phyloP scores from a whole-genome alignment of 1,139 yeast species.

The Saccharomyces hybrid region DNA sequence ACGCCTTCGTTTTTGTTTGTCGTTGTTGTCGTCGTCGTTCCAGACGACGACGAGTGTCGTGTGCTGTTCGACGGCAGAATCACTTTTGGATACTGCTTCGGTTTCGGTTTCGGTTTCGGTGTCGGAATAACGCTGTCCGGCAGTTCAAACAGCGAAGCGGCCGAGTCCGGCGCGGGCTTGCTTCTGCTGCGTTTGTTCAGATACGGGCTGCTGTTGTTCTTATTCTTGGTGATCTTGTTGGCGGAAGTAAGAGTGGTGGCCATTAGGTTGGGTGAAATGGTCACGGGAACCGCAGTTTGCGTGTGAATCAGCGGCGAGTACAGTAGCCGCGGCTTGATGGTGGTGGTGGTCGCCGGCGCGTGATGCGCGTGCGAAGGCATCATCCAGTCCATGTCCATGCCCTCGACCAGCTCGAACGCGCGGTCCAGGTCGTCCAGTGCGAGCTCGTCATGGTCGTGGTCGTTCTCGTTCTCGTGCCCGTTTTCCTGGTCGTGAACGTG shows the following conservation, averaged over 20 bases:
- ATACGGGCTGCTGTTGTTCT: conserved; percentile 26
- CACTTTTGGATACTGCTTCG: conserved; percentile 23
- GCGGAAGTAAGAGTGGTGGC: not conserved
- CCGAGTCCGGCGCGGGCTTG: not conserved
- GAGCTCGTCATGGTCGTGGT: not conserved
- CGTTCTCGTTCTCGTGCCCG: conserved; percentile 6
- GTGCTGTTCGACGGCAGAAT: conserved; percentile 24
- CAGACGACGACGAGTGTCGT: not conserved
- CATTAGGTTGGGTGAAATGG: not conserved
- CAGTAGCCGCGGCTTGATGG: not conserved
- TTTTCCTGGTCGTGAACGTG: conserved; percentile 3
- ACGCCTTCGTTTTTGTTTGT: not conserved
- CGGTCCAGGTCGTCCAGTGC: not conserved
- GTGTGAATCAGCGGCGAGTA: not conserved
- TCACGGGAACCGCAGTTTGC: not conserved
- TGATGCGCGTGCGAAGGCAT: not conserved
- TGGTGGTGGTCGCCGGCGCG: not conserved
- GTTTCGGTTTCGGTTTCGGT: conserved; percentile 11
- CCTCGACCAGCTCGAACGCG: not conserved
- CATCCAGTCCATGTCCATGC: not conserved
- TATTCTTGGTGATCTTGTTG: not conserved
- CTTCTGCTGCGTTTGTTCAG: conserved; percentile 25
- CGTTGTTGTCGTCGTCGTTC: not conserved
- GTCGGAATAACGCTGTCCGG: conserved; percentile 4
- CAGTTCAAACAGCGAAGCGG: not conserved